Evolutionary conservation across 768 basidiomycete genomes (phyloP), one percentile per base, ranked within the genome.

Genomic region (Mycena rebaudengoi): DNA sequence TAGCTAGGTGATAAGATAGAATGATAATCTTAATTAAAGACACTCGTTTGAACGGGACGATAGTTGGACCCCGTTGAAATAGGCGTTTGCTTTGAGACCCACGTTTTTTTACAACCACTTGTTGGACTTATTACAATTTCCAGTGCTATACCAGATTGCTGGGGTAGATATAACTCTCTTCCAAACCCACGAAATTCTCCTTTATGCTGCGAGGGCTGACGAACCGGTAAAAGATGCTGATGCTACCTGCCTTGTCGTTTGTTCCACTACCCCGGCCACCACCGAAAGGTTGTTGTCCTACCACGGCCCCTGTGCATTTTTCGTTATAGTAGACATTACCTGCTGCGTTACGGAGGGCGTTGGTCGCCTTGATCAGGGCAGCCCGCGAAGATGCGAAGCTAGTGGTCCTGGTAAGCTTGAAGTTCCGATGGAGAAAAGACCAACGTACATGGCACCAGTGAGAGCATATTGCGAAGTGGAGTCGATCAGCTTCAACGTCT

Each of bases 321-420:
- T 98, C 96, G 77, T 98, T 98, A 80, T 96, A 95, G 82, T 99
- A 99, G 58, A 97, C 89, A 76, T 98, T 99, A 3, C 98, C 98
- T 4, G 98, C 94, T 1, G 96, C 84, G 79, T 97, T 91, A 58
- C 95, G 91, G 43, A 99, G 85, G 56, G 84, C 85, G 79, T 91
- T 91, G 41, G 94, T 90, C 2, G 95, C 94, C 32, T 81, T 80
- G 66, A 96, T 78, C 58, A 98, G 86, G 7, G 91, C 95, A 26
- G 86, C 82, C 68, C 98, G 91, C 68, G 95, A 92, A 3, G 83
- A 70, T 13, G 95, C 83, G 80, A 98, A 98, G 78, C 95, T 53
- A 50, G 13, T 35, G 59, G 48, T 69, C 28, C 74, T 62, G 48
- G 57, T 62, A 7, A 58, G 28, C 39, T 46, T 33, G 33, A 39